phyloP scores from a whole-genome alignment of 2,329 filamentous ascomycete species.

The Trichoderma brevicompactum region DNA sequence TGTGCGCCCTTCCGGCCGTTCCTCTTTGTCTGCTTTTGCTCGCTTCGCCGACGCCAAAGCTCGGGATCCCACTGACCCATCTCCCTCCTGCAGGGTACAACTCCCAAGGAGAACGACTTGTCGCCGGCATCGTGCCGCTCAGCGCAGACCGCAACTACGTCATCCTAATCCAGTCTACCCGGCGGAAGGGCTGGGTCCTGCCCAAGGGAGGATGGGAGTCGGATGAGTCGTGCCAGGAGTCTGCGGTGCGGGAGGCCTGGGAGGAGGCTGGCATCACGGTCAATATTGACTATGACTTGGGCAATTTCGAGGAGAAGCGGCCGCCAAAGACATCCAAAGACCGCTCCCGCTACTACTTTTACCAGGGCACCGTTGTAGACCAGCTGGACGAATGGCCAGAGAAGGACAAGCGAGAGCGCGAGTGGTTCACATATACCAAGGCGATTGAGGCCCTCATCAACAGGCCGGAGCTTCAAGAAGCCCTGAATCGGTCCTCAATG shows the following conservation, averaged over 20 bases:
- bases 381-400: conserved; percentile 93
- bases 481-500: conserved; percentile 79
- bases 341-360: conserved; percentile 73
- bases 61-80: conserved; percentile 34
- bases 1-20: conserved; percentile 16
- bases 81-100: conserved; percentile 73
- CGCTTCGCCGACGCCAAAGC: conserved; percentile 29
- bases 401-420: conserved; percentile 83
- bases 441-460: conserved; percentile 77
- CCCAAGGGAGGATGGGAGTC: conserved; percentile 98
- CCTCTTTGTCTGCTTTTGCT: conserved; percentile 29
- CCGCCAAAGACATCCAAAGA: conserved; percentile 74
- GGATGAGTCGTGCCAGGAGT: conserved; percentile 84
- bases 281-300: conserved; percentile 82
- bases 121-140: conserved; percentile 91
- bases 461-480: conserved; percentile 86
- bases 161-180: conserved; percentile 89
- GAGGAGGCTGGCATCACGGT: conserved; percentile 94
- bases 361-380: conserved; percentile 83
- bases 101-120: conserved; percentile 86
- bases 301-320: conserved; percentile 82
- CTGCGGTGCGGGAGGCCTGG: conserved; percentile 92
- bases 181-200: conserved; percentile 91
- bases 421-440: conserved; percentile 86
- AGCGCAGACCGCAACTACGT: conserved; percentile 86